Evolutionary conservation across 352 stramenopile genomes (phyloP), one percentile per base, ranked within the genome.

Genomic region (Pythium brachiatum): DNA sequence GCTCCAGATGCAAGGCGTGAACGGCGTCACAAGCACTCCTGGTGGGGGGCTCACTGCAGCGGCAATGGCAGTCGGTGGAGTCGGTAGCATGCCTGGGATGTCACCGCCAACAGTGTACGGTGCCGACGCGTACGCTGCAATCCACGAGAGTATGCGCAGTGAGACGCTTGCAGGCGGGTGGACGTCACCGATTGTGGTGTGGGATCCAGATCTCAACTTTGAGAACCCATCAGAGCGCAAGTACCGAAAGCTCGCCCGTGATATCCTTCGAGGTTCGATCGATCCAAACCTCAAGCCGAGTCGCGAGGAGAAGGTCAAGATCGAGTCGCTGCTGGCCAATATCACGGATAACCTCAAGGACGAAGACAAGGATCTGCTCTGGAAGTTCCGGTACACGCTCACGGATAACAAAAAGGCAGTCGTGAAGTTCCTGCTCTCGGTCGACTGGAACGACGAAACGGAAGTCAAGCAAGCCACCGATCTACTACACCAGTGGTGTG

Each of bases 241-340:
- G 77, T 99, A 99, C 76, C 85, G 97, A n/a, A 97, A 97, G 57
- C 79, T 99, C 18, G 94, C 94, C 32, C 95, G 97, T 59, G 96
- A 99, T 68, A 89, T 98, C 39, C 72, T 99, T 31, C 88, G 97
- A 36, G 96, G 95, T n/a, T 88, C 97, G 2, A 97, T 99, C 34
- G 97, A 99, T 76, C 90, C 92, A 7, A 96, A 97, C 57, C 79
- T 99, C 13, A 99, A 99, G 69, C 97, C 97, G 6, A 98, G 97
- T 79, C 82, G 92, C 36, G 86, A 97, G 34, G 95, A 99, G 70
- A 93, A 97, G 62, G 86, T 85, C 4, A 68, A 79, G 25, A 96
- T 99, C 39, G 92, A 98, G 56, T 68, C 76, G 29, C 90, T 99
- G 51, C 81, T 99, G 36, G 81, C 85, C 9, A 97, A 83, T 23